Conservation (phyloP, 495 filamentous ascomycete genomes). For the Talaromyces ruber region DNA sequence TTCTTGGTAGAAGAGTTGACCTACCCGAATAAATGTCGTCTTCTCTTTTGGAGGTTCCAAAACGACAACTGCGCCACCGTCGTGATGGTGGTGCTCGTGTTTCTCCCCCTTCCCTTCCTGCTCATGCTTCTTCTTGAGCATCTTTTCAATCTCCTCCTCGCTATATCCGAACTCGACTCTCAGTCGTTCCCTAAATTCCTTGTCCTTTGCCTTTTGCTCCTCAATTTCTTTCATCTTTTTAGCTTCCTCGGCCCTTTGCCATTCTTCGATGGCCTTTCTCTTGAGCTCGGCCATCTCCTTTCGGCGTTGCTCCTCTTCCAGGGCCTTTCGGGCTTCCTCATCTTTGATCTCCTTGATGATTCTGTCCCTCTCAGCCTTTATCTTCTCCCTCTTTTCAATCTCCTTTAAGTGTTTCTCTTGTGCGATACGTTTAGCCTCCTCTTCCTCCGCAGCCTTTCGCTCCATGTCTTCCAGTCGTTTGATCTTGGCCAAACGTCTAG, state of each 20-base stretch:
- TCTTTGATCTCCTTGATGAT: constrained; percentile 13
- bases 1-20: background rate
- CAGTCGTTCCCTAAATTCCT: constrained; percentile 36
- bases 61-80: constrained; percentile 33
- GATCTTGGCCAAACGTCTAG: constrained; percentile 15
- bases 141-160: constrained; percentile 44
- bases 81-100: constrained; percentile 14
- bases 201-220: constrained; percentile 33
- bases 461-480: constrained; percentile 23
- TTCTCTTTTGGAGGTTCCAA: constrained; percentile 40
- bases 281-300: constrained; percentile 44
- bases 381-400: constrained; percentile 12
- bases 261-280: constrained; percentile 45
- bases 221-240: constrained; percentile 16
- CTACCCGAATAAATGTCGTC: constrained; percentile 44
- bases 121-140: constrained; percentile 48
- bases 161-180: constrained; percentile 28
- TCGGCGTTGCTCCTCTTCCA: constrained; percentile 31
- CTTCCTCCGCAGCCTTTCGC: constrained; percentile 21
- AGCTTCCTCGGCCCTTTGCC: constrained; percentile 44
- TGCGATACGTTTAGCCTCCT: constrained; percentile 16
- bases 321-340: constrained; percentile 21
- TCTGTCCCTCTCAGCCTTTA: constrained; percentile 22
- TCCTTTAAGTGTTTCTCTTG: constrained; percentile 17
- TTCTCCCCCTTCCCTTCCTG: constrained; percentile 43